A percentile compares a stretch with the other conserved stretches of the same genome.
Conservation (phyloP, 441 rosid genomes). For the Pelargonium fulgidum region DNA sequence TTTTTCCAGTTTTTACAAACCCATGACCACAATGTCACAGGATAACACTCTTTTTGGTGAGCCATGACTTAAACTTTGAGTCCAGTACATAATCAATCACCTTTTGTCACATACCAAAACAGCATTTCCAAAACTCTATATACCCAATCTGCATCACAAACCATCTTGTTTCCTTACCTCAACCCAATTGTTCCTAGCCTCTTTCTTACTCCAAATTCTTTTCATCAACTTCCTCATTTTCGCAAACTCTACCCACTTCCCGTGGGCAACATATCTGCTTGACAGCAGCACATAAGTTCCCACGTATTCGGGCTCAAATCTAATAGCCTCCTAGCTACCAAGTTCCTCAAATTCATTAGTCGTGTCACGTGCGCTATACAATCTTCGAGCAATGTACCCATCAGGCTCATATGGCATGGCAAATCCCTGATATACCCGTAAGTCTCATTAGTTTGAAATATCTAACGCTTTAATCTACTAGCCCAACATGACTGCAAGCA, state of each 20-base stretch:
- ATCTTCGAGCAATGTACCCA: conserved; percentile 74
- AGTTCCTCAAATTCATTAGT: conserved; percentile 43
- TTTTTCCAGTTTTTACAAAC: too few species aligned
- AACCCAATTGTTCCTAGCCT: conserved; percentile 84
- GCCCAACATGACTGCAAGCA: conserved; percentile 86
- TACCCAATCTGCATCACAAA: conserved; percentile 32
- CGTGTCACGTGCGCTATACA: conserved; percentile 64
- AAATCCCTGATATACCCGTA: conserved; percentile 84
- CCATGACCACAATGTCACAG: too few species aligned
- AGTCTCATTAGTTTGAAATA: conserved; percentile 58
- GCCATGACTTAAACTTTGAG: too few species aligned
- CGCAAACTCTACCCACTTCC: conserved; percentile 67
- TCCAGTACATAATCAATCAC: background rate
- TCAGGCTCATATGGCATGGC: conserved; percentile 72
- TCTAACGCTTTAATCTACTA: conserved; percentile 70
- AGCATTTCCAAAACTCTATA: conserved; percentile 44
- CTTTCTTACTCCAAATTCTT: conserved; percentile 55
- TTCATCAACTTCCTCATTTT: conserved; percentile 59
- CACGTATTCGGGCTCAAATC: conserved; percentile 52
- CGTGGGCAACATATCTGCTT: conserved; percentile 68
- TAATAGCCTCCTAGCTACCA: conserved; percentile 55
- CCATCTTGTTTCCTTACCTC: conserved; percentile 45
- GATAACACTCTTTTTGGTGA: too few species aligned
- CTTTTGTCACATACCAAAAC: conserved; percentile 46
- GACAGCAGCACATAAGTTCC: conserved; percentile 69